These are phyloP conservation scores for Aspergillus sp. DNA, from an alignment of 2,329 filamentous ascomycete genomes.

Conservation along the genomic window DNA sequence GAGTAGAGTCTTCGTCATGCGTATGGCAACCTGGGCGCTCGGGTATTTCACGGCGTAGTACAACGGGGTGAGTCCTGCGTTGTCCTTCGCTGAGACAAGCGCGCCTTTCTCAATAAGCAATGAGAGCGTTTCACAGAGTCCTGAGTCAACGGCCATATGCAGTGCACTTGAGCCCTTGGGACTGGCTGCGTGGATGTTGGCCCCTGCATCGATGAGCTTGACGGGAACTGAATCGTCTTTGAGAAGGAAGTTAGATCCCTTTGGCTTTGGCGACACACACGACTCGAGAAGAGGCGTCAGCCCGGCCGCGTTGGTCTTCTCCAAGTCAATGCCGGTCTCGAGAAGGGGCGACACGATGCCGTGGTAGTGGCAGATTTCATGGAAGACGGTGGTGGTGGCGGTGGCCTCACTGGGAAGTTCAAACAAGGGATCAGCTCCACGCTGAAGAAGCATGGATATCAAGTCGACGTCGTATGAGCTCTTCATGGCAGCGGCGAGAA, in stretches of 20 bases:
- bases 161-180: background rate
- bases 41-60: background rate
- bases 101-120: background rate
- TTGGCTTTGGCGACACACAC: background rate
- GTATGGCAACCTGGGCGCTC: background rate
- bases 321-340: background rate
- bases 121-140: background rate
- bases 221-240: background rate
- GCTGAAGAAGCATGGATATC: conserved; percentile 3
- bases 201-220: conserved; percentile 1
- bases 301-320: background rate
- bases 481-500: background rate
- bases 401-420: background rate
- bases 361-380: conserved; percentile 1
- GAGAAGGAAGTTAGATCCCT: background rate
- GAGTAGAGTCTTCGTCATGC: background rate
- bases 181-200: conserved; percentile 1
- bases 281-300: conserved; percentile 2
- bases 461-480: background rate
- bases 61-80: background rate
- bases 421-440: conserved; percentile 1
- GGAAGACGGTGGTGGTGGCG: background rate
- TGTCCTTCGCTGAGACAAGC: background rate
- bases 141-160: background rate
- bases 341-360: conserved; percentile 1